These are phyloP conservation scores for Neocucurbitaria cava DNA, from an alignment of 2,329 filamentous ascomycete genomes.

Conservation along the genomic window DNA sequence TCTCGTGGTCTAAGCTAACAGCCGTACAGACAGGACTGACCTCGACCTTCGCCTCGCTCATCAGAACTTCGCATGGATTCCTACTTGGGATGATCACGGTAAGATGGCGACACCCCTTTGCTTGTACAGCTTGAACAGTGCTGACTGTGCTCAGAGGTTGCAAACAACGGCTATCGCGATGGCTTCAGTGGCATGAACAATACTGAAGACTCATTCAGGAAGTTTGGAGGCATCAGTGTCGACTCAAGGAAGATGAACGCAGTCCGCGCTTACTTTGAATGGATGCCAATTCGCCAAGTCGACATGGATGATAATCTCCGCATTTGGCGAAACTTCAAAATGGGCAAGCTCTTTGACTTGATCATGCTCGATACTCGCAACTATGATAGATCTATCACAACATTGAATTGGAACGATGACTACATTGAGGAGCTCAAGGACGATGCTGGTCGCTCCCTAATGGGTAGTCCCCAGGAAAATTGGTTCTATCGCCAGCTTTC, in stretches of 20 bases:
- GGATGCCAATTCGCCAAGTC: slow-evolving; percentile 55
- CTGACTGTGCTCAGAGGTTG: slow-evolving; percentile 43
- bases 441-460: slow-evolving; percentile 70
- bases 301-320: slow-evolving; percentile 55
- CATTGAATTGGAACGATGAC: slow-evolving; percentile 58
- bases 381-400: slow-evolving; percentile 48
- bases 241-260: slow-evolving; percentile 57
- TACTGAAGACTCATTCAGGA: slow-evolving; percentile 51
- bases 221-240: slow-evolving; percentile 49
- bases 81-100: slow-evolving; percentile 53
- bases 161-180: slow-evolving; percentile 53
- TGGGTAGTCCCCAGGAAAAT: slow-evolving; percentile 74
- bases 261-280: slow-evolving; percentile 55
- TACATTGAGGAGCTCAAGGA: slow-evolving; percentile 68
- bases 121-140: background rate
- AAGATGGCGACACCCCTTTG: background rate
- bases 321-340: slow-evolving; percentile 50
- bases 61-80: slow-evolving; percentile 53
- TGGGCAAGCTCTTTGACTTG: slow-evolving; percentile 51
- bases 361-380: slow-evolving; percentile 53
- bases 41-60: slow-evolving; percentile 50
- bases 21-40: slow-evolving; percentile 45
- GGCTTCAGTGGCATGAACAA: slow-evolving; percentile 52
- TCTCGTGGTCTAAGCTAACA: background rate
- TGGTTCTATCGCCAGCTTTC: slow-evolving; percentile 63